Conservation (phyloP, 805 yeast species). For the Teunomyces atbi region DNA sequence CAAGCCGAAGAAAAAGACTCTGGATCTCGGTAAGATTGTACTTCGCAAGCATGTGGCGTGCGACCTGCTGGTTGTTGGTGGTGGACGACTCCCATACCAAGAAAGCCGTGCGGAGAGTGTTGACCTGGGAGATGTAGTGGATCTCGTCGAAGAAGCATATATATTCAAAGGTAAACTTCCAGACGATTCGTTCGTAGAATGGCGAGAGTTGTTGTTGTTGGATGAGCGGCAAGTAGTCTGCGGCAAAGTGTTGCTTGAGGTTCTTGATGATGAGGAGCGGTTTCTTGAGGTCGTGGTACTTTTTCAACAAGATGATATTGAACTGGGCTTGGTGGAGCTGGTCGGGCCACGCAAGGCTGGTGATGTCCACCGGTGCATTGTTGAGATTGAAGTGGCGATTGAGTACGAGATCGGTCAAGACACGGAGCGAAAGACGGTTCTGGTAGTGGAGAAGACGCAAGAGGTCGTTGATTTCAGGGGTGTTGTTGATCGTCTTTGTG, state of each 20-base stretch:
- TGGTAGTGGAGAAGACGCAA: slow-evolving; percentile 24
- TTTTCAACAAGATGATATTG: slow-evolving; percentile 33
- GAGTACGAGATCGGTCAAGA: slow-evolving; percentile 25
- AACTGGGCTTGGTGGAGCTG: slow-evolving; percentile 29
- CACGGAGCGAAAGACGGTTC: slow-evolving; percentile 22
- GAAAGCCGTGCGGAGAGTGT: slow-evolving; percentile 23
- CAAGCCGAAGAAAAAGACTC: slow-evolving; percentile 22
- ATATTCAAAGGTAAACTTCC: slow-evolving; percentile 42
- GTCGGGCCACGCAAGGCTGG: slow-evolving; percentile 9
- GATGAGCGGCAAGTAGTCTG: slow-evolving; percentile 25
- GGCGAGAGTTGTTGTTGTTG: slow-evolving; percentile 22
- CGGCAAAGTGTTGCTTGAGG: slow-evolving; percentile 27
- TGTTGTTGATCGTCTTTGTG: slow-evolving; percentile 14
- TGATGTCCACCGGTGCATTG: slow-evolving; percentile 16
- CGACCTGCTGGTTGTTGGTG: slow-evolving; percentile 8
- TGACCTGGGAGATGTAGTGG: slow-evolving; percentile 21
- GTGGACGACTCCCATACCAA: slow-evolving; percentile 40
- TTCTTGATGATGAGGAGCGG: slow-evolving; percentile 31
- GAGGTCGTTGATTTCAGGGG: slow-evolving; percentile 12
- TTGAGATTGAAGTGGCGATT: slow-evolving; percentile 22
- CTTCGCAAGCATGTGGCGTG: slow-evolving; percentile 14
- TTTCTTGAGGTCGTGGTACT: slow-evolving; percentile 32
- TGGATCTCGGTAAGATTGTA: slow-evolving; percentile 23
- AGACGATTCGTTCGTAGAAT: slow-evolving; percentile 40
- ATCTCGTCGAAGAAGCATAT: slow-evolving; percentile 19